Conservation (phyloP, 768 basidiomycete species). For the Termitomyces sp. region DNA sequence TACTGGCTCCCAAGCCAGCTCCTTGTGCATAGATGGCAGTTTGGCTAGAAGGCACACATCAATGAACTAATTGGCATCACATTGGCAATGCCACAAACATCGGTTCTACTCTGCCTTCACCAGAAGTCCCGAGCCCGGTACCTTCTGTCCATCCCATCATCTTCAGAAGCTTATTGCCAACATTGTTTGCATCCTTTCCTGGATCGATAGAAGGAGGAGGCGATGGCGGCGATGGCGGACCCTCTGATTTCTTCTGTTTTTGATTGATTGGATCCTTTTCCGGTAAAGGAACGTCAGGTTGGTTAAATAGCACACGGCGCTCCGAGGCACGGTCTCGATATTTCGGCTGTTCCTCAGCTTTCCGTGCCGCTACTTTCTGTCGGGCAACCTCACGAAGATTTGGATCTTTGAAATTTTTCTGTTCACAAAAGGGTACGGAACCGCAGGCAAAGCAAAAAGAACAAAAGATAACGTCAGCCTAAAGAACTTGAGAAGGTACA, state of each 20-base stretch:
- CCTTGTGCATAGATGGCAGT: conserved; percentile 85
- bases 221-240: conserved; percentile 57
- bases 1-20: conserved; percentile 88
- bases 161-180: conserved; percentile 88
- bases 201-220: conserved; percentile 56
- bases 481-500: conserved; percentile 18
- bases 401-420: conserved; percentile 85
- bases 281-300: conserved; percentile 77
- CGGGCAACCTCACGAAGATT: conserved; percentile 68
- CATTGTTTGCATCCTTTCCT: conserved; percentile 76
- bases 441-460: conserved; percentile 11
- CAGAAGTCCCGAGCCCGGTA: conserved; percentile 74
- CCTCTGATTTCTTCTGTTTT: conserved; percentile 42
- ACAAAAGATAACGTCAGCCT: conserved; percentile 25
- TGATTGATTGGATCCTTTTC: conserved; percentile 30
- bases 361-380: conserved; percentile 52
- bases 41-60: conserved; percentile 36
- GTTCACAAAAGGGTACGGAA: conserved; percentile 13
- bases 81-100: conserved; percentile 44
- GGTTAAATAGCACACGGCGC: conserved; percentile 85
- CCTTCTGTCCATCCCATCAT: conserved; percentile 99
- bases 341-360: conserved; percentile 55
- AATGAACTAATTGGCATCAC: neutral
- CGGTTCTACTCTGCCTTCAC: conserved; percentile 84
- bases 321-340: conserved; percentile 96